Conservation (phyloP, 2,329 filamentous ascomycete genomes). For the Aspergillus versicolor region DNA sequence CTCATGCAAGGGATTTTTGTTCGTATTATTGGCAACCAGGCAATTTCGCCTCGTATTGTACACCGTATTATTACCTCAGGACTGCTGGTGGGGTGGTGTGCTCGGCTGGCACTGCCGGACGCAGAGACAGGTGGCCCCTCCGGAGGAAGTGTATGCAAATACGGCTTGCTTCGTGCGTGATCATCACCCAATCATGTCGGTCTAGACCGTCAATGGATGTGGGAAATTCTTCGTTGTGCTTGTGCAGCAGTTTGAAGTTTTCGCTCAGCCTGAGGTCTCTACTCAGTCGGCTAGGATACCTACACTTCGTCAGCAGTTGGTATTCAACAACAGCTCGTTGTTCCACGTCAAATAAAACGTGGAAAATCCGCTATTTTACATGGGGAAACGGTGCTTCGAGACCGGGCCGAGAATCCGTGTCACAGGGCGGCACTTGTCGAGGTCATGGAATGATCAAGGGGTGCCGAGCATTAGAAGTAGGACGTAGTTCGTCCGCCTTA, state of each 20-base stretch:
- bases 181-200: conserved; percentile 1
- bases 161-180: not conserved
- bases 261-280: too few relatives aligned
- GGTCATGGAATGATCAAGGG: not conserved
- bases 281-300: too few relatives aligned
- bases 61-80: not conserved
- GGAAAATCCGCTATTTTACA: too few relatives aligned
- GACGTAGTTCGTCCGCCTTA: not conserved
- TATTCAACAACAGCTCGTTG: not conserved
- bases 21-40: not conserved
- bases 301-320: not conserved
- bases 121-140: too few relatives aligned
- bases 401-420: not conserved
- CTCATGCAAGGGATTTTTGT: conserved; percentile 1
- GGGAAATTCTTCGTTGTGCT: too few relatives aligned
- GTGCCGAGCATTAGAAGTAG: not conserved
- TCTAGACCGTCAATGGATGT: too few relatives aligned
- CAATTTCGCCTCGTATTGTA: not conserved
- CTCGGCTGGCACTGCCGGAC: not conserved
- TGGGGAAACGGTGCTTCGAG: not conserved
- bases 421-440: not conserved
- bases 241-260: too few relatives aligned
- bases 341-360: not conserved
- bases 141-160: not conserved
- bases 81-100: not conserved